phyloP scores from a whole-genome alignment of 1,284 basidiomycete species.

The Pyrrhoderma noxium region DNA sequence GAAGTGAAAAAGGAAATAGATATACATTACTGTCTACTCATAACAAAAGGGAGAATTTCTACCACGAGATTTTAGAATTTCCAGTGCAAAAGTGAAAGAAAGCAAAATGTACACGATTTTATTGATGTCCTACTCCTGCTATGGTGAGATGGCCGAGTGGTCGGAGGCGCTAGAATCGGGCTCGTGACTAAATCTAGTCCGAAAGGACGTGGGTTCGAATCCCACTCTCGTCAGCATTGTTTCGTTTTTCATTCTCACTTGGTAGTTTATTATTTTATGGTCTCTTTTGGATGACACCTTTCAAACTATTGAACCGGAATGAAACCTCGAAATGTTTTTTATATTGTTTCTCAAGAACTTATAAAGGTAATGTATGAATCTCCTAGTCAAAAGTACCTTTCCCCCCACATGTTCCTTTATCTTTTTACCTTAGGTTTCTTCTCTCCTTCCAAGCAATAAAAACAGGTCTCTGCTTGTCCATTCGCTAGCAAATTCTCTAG shows the following conservation, averaged over 20 bases:
- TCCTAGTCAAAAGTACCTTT: background rate
- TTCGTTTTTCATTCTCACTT: background rate
- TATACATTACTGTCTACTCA: too few species aligned
- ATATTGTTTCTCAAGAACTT: slow-evolving; percentile 53
- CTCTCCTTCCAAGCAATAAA: slow-evolving; percentile 73
- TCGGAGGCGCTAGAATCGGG: slow-evolving; percentile 32
- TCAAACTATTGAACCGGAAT: too few species aligned
- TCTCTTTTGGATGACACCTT: too few species aligned
- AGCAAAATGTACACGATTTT: too few species aligned
- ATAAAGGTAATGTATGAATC: slow-evolving; percentile 33
- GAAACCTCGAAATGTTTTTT: slow-evolving; percentile 33
- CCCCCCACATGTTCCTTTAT: too few species aligned
- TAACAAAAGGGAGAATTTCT: too few species aligned
- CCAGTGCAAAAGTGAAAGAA: too few species aligned
- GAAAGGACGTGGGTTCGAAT: slow-evolving; percentile 43
- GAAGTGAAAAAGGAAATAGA: too few species aligned
- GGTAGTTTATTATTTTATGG: too few species aligned
- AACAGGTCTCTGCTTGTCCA: slow-evolving; percentile 80
- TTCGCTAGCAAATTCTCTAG: slow-evolving; percentile 54
- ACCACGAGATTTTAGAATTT: too few species aligned
- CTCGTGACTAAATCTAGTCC: slow-evolving; percentile 26
- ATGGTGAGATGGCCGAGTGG: slow-evolving; percentile 30
- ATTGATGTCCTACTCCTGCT: too few species aligned
- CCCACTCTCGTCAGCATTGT: slow-evolving; percentile 32
- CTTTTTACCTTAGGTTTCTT: slow-evolving; percentile 44